phyloP scores from a whole-genome alignment of 306 rosid species.

The Cucurbita maxima region DNA sequence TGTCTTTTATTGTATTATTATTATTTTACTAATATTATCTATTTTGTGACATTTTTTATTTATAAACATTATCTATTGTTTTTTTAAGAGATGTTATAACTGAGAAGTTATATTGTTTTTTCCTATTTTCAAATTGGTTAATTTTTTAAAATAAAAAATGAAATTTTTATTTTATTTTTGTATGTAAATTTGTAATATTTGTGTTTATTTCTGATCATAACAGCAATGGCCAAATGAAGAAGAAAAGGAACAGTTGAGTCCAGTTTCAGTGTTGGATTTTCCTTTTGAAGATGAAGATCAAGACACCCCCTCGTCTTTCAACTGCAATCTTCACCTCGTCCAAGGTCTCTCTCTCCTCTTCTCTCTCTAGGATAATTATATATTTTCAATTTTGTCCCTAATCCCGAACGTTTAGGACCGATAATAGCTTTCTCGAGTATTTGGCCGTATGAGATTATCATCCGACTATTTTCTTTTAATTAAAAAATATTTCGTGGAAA shows the following conservation, averaged over 20 bases:
- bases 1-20: neutral
- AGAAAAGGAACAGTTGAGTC: constrained; percentile 71
- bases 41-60: neutral
- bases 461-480: too few species aligned
- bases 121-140: too few species aligned
- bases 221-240: constrained; percentile 54
- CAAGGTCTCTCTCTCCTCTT: constrained; percentile 23
- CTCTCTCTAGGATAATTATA: neutral
- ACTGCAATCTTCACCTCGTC: neutral
- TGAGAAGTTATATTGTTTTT: too few species aligned
- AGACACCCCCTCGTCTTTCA: constrained; percentile 14
- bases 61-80: neutral
- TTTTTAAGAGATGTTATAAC: neutral
- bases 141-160: too few species aligned
- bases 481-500: too few species aligned
- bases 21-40: neutral
- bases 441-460: too few species aligned
- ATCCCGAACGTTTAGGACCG: too few species aligned
- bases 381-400: too few species aligned
- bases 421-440: too few species aligned
- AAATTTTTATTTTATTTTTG: too few species aligned
- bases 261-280: constrained; percentile 59
- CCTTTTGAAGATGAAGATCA: constrained; percentile 66
- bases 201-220: neutral
- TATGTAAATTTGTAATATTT: too few species aligned